Evolutionary conservation across 768 basidiomycete genomes (phyloP), one percentile per base, ranked within the genome.

Genomic region (Leccinum barrowsii): DNA sequence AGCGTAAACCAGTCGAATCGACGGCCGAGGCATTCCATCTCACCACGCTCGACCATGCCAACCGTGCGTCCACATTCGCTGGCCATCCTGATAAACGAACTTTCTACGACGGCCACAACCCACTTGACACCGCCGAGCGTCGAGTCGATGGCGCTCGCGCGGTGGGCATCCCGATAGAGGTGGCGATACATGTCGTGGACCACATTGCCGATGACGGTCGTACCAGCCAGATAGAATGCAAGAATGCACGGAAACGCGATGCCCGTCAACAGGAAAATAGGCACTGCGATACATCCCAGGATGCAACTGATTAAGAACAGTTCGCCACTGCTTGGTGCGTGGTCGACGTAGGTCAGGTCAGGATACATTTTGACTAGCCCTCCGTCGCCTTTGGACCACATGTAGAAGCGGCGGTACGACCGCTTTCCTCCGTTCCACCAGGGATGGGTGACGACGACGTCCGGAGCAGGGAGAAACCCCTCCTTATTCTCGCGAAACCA

Each of bases 371-470:
- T 76, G 62, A 82, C 66, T 22, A 86, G 75, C 0, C 72, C 75
- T 0, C 82, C 84, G 26, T 86, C 85, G 2, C 84, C 84, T 49
- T 78, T 75, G 1, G 80, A 76, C 84, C 85, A 85, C 77, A 78
- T 80, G 59, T 80, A 81, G 60, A 85, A 85, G 19, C 83, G 69
- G 74, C 69, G 76, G 58, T 85, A 85, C 0, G 78, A 74, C 15
- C 76, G 64, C 7, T 61, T 59, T 2, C 83, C 85, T 4, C 65
- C 63, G 49, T 77, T 73, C 84, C 84, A 85, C 78, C 80, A 85
- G 6, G 83, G 82, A 67, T 85, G 84, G 7, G 77, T 81, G 17
- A 80, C 81, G n/a, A 70, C 56, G 8, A 82, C 81, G 0, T 69
- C 52, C 2, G 82, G 82, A 13, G 83, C 83, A 2, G 81, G 70